phyloP scores from a whole-genome alignment of 257 asterid species.

The Solanum piurae region DNA sequence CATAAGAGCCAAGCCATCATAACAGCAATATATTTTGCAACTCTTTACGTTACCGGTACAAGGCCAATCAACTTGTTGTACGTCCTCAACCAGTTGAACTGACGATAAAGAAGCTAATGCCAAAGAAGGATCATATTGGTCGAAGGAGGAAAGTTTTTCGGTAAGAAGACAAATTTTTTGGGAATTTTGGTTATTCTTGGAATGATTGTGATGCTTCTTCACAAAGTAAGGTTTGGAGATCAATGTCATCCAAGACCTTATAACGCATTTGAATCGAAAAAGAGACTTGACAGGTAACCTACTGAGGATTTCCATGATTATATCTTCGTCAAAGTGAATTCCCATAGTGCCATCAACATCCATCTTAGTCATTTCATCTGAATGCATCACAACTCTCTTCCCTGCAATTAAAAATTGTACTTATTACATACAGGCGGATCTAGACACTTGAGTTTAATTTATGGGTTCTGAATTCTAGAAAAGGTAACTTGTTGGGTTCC shows the following conservation, averaged over 20 bases:
- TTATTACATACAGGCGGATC: background rate
- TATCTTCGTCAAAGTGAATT: background rate
- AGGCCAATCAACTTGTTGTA: background rate
- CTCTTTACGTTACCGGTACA: background rate
- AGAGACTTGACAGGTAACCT: slow-evolving; percentile 8
- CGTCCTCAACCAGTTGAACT: background rate
- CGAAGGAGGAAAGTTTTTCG: background rate
- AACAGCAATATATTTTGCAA: background rate
- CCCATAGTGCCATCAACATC: background rate
- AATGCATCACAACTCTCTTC: background rate
- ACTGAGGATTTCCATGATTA: background rate
- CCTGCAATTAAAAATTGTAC: background rate
- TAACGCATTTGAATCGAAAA: slow-evolving; percentile 7
- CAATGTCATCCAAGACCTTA: background rate
- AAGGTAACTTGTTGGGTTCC: background rate
- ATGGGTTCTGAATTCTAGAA: background rate
- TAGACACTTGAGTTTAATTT: background rate
- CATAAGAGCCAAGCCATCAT: background rate
- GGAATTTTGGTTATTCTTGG: background rate
- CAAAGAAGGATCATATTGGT: background rate
- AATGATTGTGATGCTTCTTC: background rate
- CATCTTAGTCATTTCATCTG: background rate
- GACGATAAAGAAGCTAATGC: background rate
- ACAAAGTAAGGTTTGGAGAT: background rate
- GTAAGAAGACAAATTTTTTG: background rate